Base-by-base conservation (phyloP, 1,284 basidiomycete genomes). In the Bjerkandera adusta region DNA sequence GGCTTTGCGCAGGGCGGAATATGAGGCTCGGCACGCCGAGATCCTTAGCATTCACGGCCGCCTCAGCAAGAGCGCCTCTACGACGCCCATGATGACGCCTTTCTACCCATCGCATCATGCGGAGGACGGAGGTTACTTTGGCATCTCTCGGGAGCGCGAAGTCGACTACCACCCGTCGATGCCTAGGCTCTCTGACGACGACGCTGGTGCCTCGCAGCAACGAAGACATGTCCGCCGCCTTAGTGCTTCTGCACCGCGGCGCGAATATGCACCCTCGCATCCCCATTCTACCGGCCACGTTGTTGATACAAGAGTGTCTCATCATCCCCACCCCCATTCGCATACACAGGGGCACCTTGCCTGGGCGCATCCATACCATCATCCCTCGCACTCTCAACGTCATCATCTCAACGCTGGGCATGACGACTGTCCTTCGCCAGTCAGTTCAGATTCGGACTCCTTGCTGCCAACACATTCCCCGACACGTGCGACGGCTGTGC, bases 1-100 rank as follows among this genome's bases (percentile, higher is more conserved):
- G 52, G 87, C 86, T 3, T 75, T 92, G 47, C 77, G 89, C 24
- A 76, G 89, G 16, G 90, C 89, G 18, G 90, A 93, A 63, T 82
- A 79, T 55, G 81, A 88, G 57, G 69, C 82, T 13, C 74, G 84
- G 27, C 70, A 72, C 43, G 75, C 78, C 36, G 81, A 83, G 53
- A 76, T 76, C 49, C 74, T 82, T 52, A 69, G 62, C 58, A 70
- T 34, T 58, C 73, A 51, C 58, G 64, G 52, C 44, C 61, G 66
- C 20, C 49, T 63, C 33, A 77, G 69, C 60, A 85, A 84, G 61
- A 85, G 83, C 59, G 85, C 85, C 15, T 84, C 84, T 1, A 81
- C 79, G 5, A 85, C 81, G 51, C 89, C 89, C 1, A 70, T 82
- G 43, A 71, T 73, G 40, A 79, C 75, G 22, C 79, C 75, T 22